Conservation (phyloP, 2,329 filamentous ascomycete species). For the Gnomoniopsis smithogilvyi region DNA sequence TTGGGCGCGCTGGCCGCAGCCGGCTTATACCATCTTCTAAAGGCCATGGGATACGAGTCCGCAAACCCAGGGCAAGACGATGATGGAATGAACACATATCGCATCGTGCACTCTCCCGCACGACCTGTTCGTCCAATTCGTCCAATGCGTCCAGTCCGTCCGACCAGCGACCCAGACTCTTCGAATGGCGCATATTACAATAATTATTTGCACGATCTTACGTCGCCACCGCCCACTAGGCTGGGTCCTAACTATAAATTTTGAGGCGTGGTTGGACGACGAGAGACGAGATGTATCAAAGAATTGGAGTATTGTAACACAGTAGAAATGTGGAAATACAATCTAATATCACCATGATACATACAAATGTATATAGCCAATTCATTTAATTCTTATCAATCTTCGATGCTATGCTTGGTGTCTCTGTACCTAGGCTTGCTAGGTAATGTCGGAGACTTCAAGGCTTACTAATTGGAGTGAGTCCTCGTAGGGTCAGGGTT, state of each 20-base stretch:
- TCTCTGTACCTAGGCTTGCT: no score
- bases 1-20: constrained; percentile 45
- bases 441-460: no score
- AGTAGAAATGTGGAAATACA: neutral
- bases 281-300: no score
- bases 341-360: no score
- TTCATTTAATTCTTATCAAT: no score
- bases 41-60: constrained; percentile 33
- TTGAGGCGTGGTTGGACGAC: neutral
- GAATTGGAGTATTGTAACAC: neutral
- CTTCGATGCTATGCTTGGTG: no score
- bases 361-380: no score
- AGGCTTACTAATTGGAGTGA: neutral
- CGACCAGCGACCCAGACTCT: neutral
- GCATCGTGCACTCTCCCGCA: constrained; percentile 1
- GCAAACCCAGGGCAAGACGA: constrained; percentile 27
- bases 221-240: constrained; percentile 1
- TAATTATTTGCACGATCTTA: constrained; percentile 10
- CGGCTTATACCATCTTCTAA: constrained; percentile 33
- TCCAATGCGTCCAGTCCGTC: neutral
- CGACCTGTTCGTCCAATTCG: neutral
- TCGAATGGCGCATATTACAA: constrained; percentile 2
- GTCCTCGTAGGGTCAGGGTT: neutral
- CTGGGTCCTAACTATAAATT: neutral
- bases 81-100: constrained; percentile 11